Evolutionary conservation across 768 basidiomycete genomes (phyloP), one percentile per base, ranked within the genome.

Genomic region (Pisolithus orientalis): DNA sequence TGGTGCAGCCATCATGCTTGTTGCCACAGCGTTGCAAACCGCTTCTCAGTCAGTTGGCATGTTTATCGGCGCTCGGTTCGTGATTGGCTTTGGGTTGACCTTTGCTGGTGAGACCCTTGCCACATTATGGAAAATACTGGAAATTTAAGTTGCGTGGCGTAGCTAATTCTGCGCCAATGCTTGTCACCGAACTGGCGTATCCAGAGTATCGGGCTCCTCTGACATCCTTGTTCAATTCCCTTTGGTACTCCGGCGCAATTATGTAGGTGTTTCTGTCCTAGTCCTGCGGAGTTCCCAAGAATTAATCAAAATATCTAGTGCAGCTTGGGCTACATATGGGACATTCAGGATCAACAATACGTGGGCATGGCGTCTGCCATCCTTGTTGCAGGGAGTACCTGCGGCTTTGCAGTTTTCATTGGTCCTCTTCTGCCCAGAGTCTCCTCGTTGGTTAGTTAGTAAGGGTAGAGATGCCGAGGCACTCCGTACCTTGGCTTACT

Each of bases 311-410:
- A 5, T 44, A 28, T 32, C 32, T 40, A 82, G 81, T 55, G 83
- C 89, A 37, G 88, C 88, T n/a, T 92, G 89, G 91, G 75, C 85
- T 0, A 88, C 87, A 1, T 93, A 82, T 63, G 90, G 89, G 24
- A 87, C 90, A 13, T 84, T 87, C 74, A 77, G 78, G 65, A 81
- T 90, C 49, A 54, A 65, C 48, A 80, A 60, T 60, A 78, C 80
- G 24, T 91, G 86, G 87, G 72, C 86, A 27, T 94, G 91, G 90
- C 85, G 93, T 61, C 74, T 90, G 49, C 89, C 90, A 17, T 89
- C 87, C 14, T 64, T 79, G 31, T 73, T 90, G 17, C 88, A 94
- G 70, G 84, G 70, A 48, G 62, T 84, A 42, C 87, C 88, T 3
- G 82, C 89, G 3, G 52, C 86, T 53, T 50, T 85, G 45, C 88